Evolutionary conservation across 2,329 filamentous ascomycete genomes (phyloP).

Genomic region (Podosphaera fusca): DNA sequence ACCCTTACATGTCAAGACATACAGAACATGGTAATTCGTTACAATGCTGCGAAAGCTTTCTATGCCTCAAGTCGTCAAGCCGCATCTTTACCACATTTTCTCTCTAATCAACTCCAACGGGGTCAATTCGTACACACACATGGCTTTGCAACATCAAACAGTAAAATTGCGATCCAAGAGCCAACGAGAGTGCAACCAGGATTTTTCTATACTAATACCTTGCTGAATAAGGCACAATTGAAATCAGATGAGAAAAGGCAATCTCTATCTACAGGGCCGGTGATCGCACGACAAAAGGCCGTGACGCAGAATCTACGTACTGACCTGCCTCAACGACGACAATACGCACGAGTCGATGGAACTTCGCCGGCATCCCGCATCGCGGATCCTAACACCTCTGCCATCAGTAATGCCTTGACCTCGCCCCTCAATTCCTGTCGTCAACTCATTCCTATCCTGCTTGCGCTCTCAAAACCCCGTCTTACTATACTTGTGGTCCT

Average conservation of each 20-base stretch:
- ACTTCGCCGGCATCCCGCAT: conserved; percentile 9
- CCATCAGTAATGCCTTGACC: conserved; percentile 27
- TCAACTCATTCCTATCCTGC: conserved; percentile 54
- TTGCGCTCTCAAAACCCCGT: conserved; percentile 87
- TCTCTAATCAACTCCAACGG: conserved; percentile 3
- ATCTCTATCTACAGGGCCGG: no score
- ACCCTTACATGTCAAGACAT: no score
- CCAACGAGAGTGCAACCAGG: conserved; percentile 9
- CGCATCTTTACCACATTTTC: conserved; percentile 10
- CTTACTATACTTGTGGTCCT: conserved; percentile 80
- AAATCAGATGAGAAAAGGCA: conserved; percentile 1
- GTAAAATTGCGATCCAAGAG: conserved; percentile 7
- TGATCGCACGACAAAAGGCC: no score
- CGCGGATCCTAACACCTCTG: conserved; percentile 26
- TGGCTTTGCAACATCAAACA: conserved; percentile 11
- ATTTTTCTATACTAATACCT: conserved; percentile 13
- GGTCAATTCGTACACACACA: conserved; percentile 4
- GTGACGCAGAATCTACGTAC: neutral
- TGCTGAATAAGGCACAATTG: conserved; percentile 8
- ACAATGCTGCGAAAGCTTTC: conserved; percentile 7
- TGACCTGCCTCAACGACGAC: conserved; percentile 15
- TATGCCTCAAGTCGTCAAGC: conserved; percentile 10
- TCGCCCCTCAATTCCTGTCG: conserved; percentile 29
- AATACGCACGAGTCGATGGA: conserved; percentile 11
- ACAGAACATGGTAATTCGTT: conserved; percentile 16